Percentiles rank a stretch among this genome's conserved stretches.
These are phyloP conservation scores for Aeschynomene evenia DNA, from an alignment of 306 rosid species.

Conservation along the genomic window DNA sequence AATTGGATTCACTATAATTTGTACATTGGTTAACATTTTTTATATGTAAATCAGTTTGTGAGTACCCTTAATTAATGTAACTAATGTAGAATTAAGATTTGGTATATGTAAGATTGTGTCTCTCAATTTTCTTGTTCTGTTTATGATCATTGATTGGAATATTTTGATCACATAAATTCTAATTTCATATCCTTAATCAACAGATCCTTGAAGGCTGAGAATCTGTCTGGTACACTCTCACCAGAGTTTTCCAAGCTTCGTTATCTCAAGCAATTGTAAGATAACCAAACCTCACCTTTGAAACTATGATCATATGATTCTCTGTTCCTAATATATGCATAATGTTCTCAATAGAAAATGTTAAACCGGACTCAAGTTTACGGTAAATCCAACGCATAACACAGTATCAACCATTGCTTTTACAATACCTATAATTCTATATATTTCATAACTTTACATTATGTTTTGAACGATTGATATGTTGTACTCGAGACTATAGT, in stretches of 20 bases:
- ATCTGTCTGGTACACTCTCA: constrained; percentile 68
- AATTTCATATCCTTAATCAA: constrained; percentile 22
- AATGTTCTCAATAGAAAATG: no score
- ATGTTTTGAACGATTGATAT: no score
- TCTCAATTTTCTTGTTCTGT: background rate
- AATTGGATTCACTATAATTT: background rate
- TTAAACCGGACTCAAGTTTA: no score
- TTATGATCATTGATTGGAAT: background rate
- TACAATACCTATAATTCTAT: no score
- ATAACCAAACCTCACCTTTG: constrained; percentile 19
- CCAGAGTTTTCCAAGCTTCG: constrained; percentile 81
- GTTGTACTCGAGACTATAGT: no score
- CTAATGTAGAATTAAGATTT: background rate
- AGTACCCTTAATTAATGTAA: background rate
- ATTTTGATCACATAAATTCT: constrained; percentile 1
- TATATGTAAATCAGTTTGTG: background rate
- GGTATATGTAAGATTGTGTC: background rate
- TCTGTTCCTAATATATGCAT: background rate
- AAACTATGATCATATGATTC: constrained; percentile 1
- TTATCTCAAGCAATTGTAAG: constrained; percentile 63
- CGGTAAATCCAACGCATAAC: no score
- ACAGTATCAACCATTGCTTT: no score
- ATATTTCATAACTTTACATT: no score
- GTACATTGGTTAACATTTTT: background rate
- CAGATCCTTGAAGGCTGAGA: constrained; percentile 80